Evolutionary conservation across 176 grass and related monocot genomes (phyloP).

Genomic region (Saccharum officinarum): DNA sequence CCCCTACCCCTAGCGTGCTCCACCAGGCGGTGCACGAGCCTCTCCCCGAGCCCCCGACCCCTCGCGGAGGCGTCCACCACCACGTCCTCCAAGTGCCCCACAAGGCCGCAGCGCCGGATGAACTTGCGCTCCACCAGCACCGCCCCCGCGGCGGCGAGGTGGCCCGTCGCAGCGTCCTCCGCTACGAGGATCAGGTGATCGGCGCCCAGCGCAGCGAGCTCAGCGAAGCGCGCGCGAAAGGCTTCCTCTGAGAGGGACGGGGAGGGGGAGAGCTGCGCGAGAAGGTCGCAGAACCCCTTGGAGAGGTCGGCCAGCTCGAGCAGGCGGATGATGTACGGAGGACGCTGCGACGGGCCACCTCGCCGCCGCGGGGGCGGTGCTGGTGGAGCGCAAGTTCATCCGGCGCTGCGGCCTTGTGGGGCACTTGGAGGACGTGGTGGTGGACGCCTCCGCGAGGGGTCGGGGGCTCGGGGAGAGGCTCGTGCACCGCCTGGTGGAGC

Average conservation of each 20-base stretch:
- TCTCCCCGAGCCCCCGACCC: slow-evolving; percentile 53
- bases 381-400: slow-evolving; percentile 86
- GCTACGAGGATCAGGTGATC: slow-evolving; percentile 74
- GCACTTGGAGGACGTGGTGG: slow-evolving; percentile 85
- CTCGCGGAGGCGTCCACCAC: slow-evolving; percentile 66
- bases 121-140: slow-evolving; percentile 83
- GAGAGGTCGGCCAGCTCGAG: slow-evolving; percentile 60
- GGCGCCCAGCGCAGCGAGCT: slow-evolving; percentile 61
- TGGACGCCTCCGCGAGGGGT: slow-evolving; percentile 54
- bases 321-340: slow-evolving; percentile 50
- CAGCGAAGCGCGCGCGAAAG: slow-evolving; percentile 55
- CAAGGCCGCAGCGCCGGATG: slow-evolving; percentile 59
- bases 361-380: slow-evolving; percentile 47
- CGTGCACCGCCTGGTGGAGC: slow-evolving; percentile 62
- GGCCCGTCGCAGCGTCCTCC: slow-evolving; percentile 46
- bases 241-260: slow-evolving; percentile 44
- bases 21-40: slow-evolving; percentile 57
- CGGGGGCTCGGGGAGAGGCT: slow-evolving; percentile 58
- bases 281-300: slow-evolving; percentile 61
- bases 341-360: slow-evolving; percentile 40
- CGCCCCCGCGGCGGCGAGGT: slow-evolving; percentile 48
- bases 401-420: slow-evolving; percentile 61
- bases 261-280: slow-evolving; percentile 54
- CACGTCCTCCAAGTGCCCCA: slow-evolving; percentile 83
- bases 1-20: slow-evolving; percentile 60